Conservation (phyloP, 1,139 yeast genomes). For the Saccharomycopsis phalli region DNA sequence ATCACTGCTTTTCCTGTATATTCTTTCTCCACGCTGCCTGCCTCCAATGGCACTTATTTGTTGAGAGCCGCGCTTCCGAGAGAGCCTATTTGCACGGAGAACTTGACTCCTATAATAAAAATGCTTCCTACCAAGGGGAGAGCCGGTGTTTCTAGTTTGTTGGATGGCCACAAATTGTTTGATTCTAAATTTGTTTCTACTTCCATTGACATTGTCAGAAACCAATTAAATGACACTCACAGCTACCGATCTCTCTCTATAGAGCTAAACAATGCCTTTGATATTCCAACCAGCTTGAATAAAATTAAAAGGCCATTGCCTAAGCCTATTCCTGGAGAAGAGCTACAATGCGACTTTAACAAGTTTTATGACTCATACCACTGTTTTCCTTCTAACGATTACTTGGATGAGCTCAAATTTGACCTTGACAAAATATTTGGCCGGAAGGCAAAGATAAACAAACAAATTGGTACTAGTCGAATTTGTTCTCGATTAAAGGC, state of each 20-base stretch:
- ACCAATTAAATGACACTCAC: constrained; percentile 10
- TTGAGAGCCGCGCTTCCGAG: constrained; percentile 86
- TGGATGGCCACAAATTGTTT: constrained; percentile 94
- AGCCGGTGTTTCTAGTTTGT: constrained; percentile 75
- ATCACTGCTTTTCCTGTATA: constrained; percentile 66
- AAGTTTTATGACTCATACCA: constrained; percentile 51
- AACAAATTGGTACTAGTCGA: constrained; percentile 31
- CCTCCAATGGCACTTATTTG: constrained; percentile 31
- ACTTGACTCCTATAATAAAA: constrained; percentile 86
- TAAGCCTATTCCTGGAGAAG: constrained; percentile 60
- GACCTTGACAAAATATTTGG: constrained; percentile 64
- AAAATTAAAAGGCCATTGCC: constrained; percentile 68
- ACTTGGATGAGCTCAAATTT: constrained; percentile 41
- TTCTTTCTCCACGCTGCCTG: constrained; percentile 30
- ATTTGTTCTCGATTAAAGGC: constrained; percentile 40
- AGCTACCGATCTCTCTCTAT: constrained; percentile 59
- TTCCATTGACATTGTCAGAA: constrained; percentile 72
- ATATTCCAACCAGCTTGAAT: constrained; percentile 58
- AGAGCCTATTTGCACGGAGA: constrained; percentile 96
- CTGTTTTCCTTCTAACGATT: constrained; percentile 70
- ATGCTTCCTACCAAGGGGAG: constrained; percentile 88
- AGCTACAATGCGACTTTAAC: constrained; percentile 60
- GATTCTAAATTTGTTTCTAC: constrained; percentile 93
- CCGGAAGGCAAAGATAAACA: constrained; percentile 46
- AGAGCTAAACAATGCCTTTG: constrained; percentile 64